A percentile compares a stretch with the other conserved stretches of the same genome.
Evolutionary conservation across 768 basidiomycete species (phyloP).

Genomic region (Hygrophorus pudorinus): DNA sequence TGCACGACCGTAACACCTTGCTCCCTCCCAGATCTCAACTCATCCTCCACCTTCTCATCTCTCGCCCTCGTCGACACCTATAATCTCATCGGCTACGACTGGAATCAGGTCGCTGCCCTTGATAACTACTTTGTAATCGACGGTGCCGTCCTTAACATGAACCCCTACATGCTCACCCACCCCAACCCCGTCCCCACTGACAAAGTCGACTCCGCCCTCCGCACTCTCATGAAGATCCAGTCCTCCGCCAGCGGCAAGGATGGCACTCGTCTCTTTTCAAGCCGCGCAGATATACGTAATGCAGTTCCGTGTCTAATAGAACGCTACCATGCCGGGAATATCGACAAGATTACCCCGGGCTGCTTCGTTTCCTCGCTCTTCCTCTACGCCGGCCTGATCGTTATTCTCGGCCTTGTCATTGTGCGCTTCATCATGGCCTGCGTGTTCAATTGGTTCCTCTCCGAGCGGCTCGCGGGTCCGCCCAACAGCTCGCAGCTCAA

Average conservation of each 20-base stretch:
- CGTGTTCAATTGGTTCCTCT: slow-evolving; percentile 94
- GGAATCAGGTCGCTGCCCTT: slow-evolving; percentile 75
- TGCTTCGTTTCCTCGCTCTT: slow-evolving; percentile 88
- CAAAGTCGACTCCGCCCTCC: slow-evolving; percentile 73
- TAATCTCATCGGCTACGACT: slow-evolving; percentile 76
- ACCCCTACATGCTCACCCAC: slow-evolving; percentile 73
- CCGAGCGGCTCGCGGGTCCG: slow-evolving; percentile 67
- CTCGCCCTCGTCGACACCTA: slow-evolving; percentile 60
- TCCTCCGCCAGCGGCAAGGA: slow-evolving; percentile 64
- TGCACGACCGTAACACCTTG: slow-evolving; percentile 57
- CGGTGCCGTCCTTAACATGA: slow-evolving; percentile 89
- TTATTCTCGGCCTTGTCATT: slow-evolving; percentile 85
- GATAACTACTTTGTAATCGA: slow-evolving; percentile 80
- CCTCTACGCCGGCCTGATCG: slow-evolving; percentile 81
- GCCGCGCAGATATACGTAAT: slow-evolving; percentile 48
- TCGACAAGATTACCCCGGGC: slow-evolving; percentile 93
- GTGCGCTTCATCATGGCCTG: slow-evolving; percentile 95
- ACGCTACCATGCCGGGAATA: slow-evolving; percentile 88
- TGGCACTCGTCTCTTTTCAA: slow-evolving; percentile 80
- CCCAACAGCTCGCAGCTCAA: slow-evolving; percentile 64
- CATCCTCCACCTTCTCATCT: slow-evolving; percentile 43
- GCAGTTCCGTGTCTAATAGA: slow-evolving; percentile 74
- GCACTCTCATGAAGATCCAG: slow-evolving; percentile 49
- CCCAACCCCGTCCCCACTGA: slow-evolving; percentile 60
- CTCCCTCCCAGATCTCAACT: slow-evolving; percentile 51